phyloP scores from a whole-genome alignment of 305 asterid species.

The Fraxinus floribunda region DNA sequence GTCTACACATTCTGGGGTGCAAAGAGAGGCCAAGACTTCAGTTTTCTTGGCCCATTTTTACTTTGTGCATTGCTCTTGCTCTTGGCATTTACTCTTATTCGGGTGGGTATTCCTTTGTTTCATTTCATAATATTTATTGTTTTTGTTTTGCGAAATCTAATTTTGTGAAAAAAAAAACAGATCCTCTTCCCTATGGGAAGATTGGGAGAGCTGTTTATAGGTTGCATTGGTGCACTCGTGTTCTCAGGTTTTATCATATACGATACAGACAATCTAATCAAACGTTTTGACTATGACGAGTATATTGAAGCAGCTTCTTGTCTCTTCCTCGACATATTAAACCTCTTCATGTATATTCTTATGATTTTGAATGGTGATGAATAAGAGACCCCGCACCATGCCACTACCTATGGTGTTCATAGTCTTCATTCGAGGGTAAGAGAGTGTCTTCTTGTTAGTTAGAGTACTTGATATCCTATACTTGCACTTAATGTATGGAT shows the following conservation, averaged over 20 bases:
- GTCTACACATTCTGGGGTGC: conserved; percentile 68
- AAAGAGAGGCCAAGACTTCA: conserved; percentile 56
- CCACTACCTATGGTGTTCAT: background rate
- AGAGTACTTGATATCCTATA: background rate
- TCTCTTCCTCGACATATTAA: conserved; percentile 57
- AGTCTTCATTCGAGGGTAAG: no score
- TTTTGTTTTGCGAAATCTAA: background rate
- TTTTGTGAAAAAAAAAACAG: conserved; percentile 23
- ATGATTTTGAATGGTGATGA: background rate
- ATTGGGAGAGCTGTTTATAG: conserved; percentile 35
- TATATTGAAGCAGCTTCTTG: conserved; percentile 49
- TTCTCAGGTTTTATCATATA: conserved; percentile 63
- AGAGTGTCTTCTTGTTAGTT: no score
- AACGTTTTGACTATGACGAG: conserved; percentile 55
- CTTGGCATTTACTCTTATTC: conserved; percentile 43
- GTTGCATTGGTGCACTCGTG: conserved; percentile 52
- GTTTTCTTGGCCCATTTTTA: conserved; percentile 66
- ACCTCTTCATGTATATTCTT: conserved; percentile 51
- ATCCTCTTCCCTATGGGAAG: conserved; percentile 45
- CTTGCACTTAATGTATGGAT: background rate
- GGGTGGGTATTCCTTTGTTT: background rate
- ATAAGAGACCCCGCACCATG: background rate
- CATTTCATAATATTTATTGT: background rate
- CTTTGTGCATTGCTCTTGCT: conserved; percentile 51
- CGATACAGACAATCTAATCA: conserved; percentile 62